These are phyloP conservation scores for Avena eriantha DNA, from an alignment of 176 grass and related monocot genomes.

Conservation along the genomic window DNA sequence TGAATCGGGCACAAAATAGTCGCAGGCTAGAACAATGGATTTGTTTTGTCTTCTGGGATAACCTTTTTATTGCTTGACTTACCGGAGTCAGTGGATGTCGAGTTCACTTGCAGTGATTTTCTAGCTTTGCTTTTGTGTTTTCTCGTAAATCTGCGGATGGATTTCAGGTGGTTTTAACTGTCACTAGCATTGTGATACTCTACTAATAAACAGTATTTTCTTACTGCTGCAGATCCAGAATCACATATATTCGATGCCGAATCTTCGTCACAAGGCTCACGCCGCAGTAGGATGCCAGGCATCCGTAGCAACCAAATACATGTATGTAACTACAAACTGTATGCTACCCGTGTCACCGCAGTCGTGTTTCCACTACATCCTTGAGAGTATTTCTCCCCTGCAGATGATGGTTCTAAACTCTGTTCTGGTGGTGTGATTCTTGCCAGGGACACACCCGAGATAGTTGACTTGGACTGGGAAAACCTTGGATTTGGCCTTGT, in stretches of 20 bases:
- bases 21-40: no score
- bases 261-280: conserved; percentile 38
- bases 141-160: background rate
- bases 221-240: conserved; percentile 49
- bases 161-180: background rate
- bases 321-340: conserved; percentile 49
- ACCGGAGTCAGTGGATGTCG: no score
- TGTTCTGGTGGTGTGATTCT: conserved; percentile 21
- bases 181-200: background rate
- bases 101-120: background rate
- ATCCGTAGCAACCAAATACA: conserved; percentile 49
- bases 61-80: no score
- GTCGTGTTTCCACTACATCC: background rate
- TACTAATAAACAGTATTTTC: background rate
- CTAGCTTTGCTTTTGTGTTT: background rate
- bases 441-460: conserved; percentile 54
- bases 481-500: conserved; percentile 79
- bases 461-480: conserved; percentile 76
- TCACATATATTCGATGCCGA: conserved; percentile 43
- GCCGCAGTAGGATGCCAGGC: conserved; percentile 47
- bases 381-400: no score
- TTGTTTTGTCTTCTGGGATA: no score
- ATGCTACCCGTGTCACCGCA: background rate
- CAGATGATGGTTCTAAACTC: background rate
- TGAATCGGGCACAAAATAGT: background rate